A percentile compares a stretch with the other conserved stretches of the same genome.
These are phyloP conservation scores for Lasiosphaeria hispida DNA, from an alignment of 495 filamentous ascomycete species.

Conservation along the genomic window DNA sequence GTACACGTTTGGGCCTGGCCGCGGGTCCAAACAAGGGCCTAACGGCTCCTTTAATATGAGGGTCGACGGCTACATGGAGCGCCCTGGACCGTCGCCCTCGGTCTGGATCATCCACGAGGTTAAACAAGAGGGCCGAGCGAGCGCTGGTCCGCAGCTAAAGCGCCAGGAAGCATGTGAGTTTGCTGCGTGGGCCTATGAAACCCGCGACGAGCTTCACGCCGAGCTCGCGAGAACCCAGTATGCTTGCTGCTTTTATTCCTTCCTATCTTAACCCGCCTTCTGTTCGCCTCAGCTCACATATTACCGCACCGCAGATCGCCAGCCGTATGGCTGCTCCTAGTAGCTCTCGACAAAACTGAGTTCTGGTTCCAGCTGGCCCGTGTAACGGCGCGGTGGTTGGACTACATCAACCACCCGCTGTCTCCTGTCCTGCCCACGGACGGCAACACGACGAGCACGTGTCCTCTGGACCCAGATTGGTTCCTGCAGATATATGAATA, in stretches of 20 bases:
- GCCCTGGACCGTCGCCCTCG: neutral
- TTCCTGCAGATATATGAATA: too few relatives aligned
- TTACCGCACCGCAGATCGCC: neutral
- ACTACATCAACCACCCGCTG: neutral
- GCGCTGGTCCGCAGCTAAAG: neutral
- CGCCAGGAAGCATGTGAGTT: constrained; percentile 1
- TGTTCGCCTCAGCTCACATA: too few relatives aligned
- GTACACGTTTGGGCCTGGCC: constrained; percentile 4
- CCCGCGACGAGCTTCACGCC: neutral
- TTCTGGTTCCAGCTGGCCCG: constrained; percentile 7
- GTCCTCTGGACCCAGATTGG: too few relatives aligned
- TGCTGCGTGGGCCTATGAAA: neutral
- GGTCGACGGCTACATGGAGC: constrained; percentile 4
- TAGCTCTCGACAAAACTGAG: constrained; percentile 7
- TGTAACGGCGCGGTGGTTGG: constrained; percentile 1
- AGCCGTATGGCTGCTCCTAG: constrained; percentile 4
- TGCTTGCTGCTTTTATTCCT: too few relatives aligned
- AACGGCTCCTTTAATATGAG: neutral
- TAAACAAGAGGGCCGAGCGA: constrained; percentile 3
- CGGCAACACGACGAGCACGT: too few relatives aligned
- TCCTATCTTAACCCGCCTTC: too few relatives aligned
- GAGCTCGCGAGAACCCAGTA: constrained; percentile 1
- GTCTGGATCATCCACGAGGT: constrained; percentile 7
- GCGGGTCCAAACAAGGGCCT: neutral
- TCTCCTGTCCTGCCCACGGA: constrained; percentile 8